These are phyloP conservation scores for Aegilops sharonensis DNA, from an alignment of 176 grass and related monocot genomes.

Conservation along the genomic window DNA sequence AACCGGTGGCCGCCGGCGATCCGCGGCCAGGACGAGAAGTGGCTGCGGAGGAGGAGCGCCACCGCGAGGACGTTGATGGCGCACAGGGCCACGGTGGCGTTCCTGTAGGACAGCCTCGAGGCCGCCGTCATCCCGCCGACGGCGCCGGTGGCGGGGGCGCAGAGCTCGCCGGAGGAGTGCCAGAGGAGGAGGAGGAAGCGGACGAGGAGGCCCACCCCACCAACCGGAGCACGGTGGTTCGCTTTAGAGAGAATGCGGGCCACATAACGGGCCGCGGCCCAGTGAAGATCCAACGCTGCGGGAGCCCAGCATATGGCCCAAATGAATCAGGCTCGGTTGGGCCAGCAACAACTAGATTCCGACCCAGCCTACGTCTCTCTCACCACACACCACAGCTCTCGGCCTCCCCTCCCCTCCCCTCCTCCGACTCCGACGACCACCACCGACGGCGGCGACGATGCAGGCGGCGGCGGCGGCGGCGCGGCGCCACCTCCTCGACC, in stretches of 20 bases:
- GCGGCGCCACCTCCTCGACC: conserved; percentile 49
- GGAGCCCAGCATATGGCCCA: background rate
- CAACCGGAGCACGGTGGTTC: background rate
- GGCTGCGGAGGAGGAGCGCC: conserved; percentile 42
- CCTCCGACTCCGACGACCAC: conserved; percentile 12
- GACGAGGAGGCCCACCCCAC: conserved; percentile 13
- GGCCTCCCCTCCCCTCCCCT: background rate
- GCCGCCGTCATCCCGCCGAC: conserved; percentile 20
- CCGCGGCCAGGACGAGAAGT: conserved; percentile 44
- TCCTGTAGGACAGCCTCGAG: conserved; percentile 52
- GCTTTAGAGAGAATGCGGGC: background rate
- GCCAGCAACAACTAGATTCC: background rate
- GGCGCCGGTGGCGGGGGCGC: background rate
- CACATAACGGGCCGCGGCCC: background rate
- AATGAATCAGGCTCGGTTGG: background rate
- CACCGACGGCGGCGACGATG: conserved; percentile 36
- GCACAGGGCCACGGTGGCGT: conserved; percentile 50
- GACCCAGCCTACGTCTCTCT: background rate
- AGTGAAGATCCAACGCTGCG: fast-evolving
- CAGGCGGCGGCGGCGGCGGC: conserved; percentile 44
- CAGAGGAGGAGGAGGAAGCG: background rate
- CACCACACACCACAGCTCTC: conserved; percentile 12
- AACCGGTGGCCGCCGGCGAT: conserved; percentile 32
- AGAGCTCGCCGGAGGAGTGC: conserved; percentile 23
- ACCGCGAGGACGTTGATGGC: conserved; percentile 52